A percentile compares a stretch with the other conserved stretches of the same genome.
These are phyloP conservation scores for Eugenia klotzschiana DNA, from an alignment of 441 rosid species.

Conservation along the genomic window DNA sequence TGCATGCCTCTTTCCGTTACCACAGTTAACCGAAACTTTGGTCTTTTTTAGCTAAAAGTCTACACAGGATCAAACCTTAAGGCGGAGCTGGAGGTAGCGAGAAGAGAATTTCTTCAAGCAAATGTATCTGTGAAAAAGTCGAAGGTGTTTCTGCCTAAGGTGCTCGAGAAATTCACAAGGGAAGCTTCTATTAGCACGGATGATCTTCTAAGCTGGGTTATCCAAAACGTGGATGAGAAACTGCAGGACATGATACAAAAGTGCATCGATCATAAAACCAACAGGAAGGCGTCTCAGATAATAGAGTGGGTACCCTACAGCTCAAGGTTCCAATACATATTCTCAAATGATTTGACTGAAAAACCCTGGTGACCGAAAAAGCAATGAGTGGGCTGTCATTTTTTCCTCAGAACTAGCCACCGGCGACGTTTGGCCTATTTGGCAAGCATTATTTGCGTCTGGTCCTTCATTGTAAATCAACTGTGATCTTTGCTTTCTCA, in stretches of 20 bases:
- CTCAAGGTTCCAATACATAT: constrained; percentile 55
- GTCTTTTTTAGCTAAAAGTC: constrained; percentile 38
- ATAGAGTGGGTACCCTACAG: constrained; percentile 68
- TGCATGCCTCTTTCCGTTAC: background rate
- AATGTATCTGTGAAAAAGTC: constrained; percentile 44
- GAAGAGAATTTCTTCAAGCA: constrained; percentile 54
- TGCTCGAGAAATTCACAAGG: constrained; percentile 54
- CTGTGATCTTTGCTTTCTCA: background rate
- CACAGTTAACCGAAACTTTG: background rate
- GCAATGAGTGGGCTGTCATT: background rate
- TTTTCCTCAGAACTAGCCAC: background rate
- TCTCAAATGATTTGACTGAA: constrained; percentile 57
- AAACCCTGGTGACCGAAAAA: constrained; percentile 28
- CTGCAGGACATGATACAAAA: constrained; percentile 40
- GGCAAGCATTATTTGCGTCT: background rate
- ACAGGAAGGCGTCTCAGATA: constrained; percentile 41
- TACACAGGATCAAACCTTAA: constrained; percentile 50
- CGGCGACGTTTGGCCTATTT: background rate
- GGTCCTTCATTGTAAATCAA: background rate
- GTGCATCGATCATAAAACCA: constrained; percentile 32
- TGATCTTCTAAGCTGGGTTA: constrained; percentile 50
- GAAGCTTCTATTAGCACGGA: constrained; percentile 48
- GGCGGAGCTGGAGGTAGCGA: constrained; percentile 53
- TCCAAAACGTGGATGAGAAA: constrained; percentile 44
- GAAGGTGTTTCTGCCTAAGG: constrained; percentile 53